Conservation (phyloP, 768 basidiomycete species). For the Russula earlei region DNA sequence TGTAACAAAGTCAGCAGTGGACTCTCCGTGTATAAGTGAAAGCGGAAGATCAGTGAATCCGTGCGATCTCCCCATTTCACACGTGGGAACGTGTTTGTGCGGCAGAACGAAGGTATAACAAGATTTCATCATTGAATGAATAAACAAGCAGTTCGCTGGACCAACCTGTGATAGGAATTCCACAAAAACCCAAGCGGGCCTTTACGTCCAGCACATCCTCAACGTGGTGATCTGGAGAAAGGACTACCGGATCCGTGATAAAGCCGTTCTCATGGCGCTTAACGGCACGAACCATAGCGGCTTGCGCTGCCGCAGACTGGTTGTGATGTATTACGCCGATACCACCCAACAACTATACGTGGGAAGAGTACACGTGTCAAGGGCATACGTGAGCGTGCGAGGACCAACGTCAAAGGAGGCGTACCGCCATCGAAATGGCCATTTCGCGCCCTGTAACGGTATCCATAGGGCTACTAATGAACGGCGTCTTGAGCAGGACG, state of each 20-base stretch:
- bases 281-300: slow-evolving; percentile 94
- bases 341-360: slow-evolving; percentile 71
- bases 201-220: slow-evolving; percentile 93
- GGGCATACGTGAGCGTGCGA: slow-evolving; percentile 9
- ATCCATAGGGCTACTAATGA: slow-evolving; percentile 98
- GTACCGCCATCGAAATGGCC: slow-evolving; percentile 89
- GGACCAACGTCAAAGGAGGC: slow-evolving; percentile 4
- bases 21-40: slow-evolving; percentile 3
- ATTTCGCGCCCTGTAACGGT: slow-evolving; percentile 95
- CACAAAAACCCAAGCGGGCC: slow-evolving; percentile 84
- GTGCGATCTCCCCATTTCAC: slow-evolving; percentile 61
- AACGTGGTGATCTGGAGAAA: slow-evolving; percentile 67
- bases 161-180: slow-evolving; percentile 95
- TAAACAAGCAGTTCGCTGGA: slow-evolving; percentile 20
- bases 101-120: slow-evolving; percentile 85
- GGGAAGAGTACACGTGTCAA: slow-evolving; percentile 4
- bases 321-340: slow-evolving; percentile 99
- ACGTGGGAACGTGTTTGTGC: slow-evolving; percentile 57
- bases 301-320: slow-evolving; percentile 73
- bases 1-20: slow-evolving; percentile 21
- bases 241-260: slow-evolving; percentile 88
- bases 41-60: slow-evolving; percentile 15
- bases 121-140: slow-evolving; percentile 34
- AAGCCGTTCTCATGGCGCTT: slow-evolving; percentile 99
- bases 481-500: slow-evolving; percentile 86